Base-by-base conservation (phyloP, 2,329 filamentous ascomycete species). In the Alternaria viburni region DNA sequence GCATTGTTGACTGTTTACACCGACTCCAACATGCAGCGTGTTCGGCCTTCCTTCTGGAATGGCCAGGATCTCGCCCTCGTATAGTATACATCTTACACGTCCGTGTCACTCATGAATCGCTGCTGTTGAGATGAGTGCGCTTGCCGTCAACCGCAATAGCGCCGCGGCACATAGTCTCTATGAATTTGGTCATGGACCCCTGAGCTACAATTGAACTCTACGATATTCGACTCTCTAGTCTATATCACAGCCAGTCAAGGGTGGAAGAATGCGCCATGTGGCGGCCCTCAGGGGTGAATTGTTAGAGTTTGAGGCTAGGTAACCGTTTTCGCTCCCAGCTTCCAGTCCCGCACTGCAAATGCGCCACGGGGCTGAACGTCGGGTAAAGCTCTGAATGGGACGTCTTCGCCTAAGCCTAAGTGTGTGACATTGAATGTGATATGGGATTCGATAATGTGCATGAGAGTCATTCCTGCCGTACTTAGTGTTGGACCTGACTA, bases 271-370 rank as follows among this genome's bases (percentile, higher is more conserved):
- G 25, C 21, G 36, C 54, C 46, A 21, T 61, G 26, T 46, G 46
- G 19, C 36, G n/a, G 17, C 15, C 25, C 21, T 52, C 59, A 61
- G 59, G 59, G 59, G 59, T 43, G 51, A 41, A 32, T 41, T 47
- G 50, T 44, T 25, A 41, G 36, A 28, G 25, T 57, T 52, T 13
- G 36, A 51, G 36, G 52, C 58, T 61, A 28, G 30, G n/a, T 50
- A 44, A 44, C 23, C 23, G 54, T 61, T 32, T 26, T 56, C 62
- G 64, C 64, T 62, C 61, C 62, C 61, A 54, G 61, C 57, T 49
- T 49, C 58, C 56, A 41, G 23, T 45, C 51, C 46, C 21, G 54
- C 54, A 17, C 19, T 52, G 25, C 8, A 57, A 44, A 49, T 9
- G 19, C 15, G 59, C 59, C 47, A 59, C 59, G 46, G 50, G 57